Conservation (phyloP, 805 yeast genomes). For the Teunomyces atbi region DNA sequence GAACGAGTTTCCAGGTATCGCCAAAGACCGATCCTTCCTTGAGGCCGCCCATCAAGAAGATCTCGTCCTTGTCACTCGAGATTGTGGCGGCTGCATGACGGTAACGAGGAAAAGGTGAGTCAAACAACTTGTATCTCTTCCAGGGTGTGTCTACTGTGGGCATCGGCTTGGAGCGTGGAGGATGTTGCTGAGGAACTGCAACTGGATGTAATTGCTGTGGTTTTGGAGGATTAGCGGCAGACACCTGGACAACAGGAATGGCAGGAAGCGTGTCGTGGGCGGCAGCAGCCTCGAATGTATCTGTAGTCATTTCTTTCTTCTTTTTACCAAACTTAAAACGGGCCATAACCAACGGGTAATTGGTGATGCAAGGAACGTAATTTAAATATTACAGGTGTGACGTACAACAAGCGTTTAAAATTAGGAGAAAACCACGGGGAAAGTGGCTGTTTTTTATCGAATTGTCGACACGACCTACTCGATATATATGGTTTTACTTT, state of each 20-base stretch:
- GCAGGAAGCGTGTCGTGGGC: slow-evolving; percentile 3
- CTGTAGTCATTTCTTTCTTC: slow-evolving; percentile 32
- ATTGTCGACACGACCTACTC: background rate
- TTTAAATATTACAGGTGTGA: background rate
- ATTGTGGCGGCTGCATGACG: slow-evolving; percentile 83
- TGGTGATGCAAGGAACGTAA: background rate
- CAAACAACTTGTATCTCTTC: slow-evolving; percentile 59
- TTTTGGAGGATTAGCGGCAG: background rate
- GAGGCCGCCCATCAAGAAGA: slow-evolving; percentile 92
- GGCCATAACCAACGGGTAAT: slow-evolving; percentile 38
- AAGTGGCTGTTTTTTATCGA: no score
- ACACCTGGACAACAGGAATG: background rate
- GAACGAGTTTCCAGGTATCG: slow-evolving; percentile 87
- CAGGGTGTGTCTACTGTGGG: slow-evolving; percentile 45
- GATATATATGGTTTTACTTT: background rate
- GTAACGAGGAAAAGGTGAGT: slow-evolving; percentile 92
- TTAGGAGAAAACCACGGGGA: no score
- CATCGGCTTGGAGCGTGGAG: background rate
- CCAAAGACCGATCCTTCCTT: slow-evolving; percentile 91
- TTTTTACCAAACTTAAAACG: slow-evolving; percentile 58
- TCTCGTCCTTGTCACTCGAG: slow-evolving; percentile 75
- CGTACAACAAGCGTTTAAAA: no score
- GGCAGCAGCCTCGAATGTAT: slow-evolving; percentile 8
- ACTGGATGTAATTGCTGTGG: background rate
- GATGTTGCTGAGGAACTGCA: background rate